These are phyloP conservation scores for Colletotrichum liaoningense DNA, from an alignment of 2,329 filamentous ascomycete species.

Conservation along the genomic window DNA sequence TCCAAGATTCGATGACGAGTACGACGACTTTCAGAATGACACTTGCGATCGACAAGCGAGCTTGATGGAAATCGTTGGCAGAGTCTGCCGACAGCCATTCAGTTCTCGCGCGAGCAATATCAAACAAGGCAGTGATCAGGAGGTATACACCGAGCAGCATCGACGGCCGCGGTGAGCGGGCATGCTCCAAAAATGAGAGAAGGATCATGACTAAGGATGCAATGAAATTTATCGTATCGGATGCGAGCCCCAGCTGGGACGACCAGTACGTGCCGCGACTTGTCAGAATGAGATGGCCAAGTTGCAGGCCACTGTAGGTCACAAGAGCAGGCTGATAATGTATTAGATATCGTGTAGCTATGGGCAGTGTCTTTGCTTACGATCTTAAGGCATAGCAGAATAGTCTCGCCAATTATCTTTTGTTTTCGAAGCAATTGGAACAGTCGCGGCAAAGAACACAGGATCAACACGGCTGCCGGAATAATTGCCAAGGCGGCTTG, in stretches of 20 bases:
- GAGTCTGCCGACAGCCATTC: slow-evolving; percentile 14
- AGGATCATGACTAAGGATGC: slow-evolving; percentile 41
- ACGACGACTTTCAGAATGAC: slow-evolving; percentile 37
- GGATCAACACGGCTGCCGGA: slow-evolving; percentile 53
- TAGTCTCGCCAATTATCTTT: slow-evolving; percentile 47
- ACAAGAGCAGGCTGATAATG: neutral
- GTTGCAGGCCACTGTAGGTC: neutral
- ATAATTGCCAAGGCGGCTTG: slow-evolving; percentile 57
- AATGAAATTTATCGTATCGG: slow-evolving; percentile 43
- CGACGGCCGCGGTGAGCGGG: slow-evolving; percentile 42
- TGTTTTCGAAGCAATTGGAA: slow-evolving; percentile 45
- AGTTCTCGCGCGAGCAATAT: slow-evolving; percentile 4
- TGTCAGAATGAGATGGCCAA: slow-evolving; percentile 6
- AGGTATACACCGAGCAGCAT: slow-evolving; percentile 21
- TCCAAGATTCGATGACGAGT: slow-evolving; percentile 38
- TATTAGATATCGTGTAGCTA: neutral
- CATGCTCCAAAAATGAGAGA: slow-evolving; percentile 45
- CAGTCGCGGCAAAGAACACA: slow-evolving; percentile 47
- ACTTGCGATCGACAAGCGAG: slow-evolving; percentile 33
- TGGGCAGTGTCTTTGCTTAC: neutral
- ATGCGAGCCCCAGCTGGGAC: slow-evolving; percentile 26
- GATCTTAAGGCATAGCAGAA: slow-evolving; percentile 44
- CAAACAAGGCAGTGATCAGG: slow-evolving; percentile 1
- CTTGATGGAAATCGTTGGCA: neutral
- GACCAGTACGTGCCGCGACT: slow-evolving; percentile 18